A percentile compares a stretch with the other conserved stretches of the same genome.
Conservation (phyloP, 352 stramenopile species). For the Nothophytophthora sp. region DNA sequence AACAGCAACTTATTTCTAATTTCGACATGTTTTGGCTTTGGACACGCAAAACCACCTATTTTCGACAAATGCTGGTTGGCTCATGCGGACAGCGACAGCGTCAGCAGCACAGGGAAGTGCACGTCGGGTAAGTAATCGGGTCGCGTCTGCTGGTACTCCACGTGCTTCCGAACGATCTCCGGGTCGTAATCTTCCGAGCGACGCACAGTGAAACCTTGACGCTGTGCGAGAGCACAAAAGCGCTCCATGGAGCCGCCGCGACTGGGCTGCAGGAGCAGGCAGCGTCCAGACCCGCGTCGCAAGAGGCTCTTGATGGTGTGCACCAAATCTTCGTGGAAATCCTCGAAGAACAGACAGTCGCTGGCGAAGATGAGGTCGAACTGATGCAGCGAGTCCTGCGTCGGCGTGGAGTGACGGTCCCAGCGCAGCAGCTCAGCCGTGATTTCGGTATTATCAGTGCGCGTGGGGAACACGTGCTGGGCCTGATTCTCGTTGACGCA, state of each 20-base stretch:
- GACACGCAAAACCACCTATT: too few relatives aligned
- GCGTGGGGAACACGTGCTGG: constrained; percentile 16
- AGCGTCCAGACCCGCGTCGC: constrained; percentile 37
- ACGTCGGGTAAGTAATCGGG: constrained; percentile 70
- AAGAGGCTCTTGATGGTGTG: constrained; percentile 68
- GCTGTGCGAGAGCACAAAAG: constrained; percentile 53
- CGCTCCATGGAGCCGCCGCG: constrained; percentile 78
- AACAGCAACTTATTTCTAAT: too few relatives aligned
- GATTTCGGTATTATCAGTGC: constrained; percentile 6
- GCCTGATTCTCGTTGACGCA: constrained; percentile 60
- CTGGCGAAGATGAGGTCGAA: constrained; percentile 84
- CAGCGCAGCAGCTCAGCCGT: constrained; percentile 60
- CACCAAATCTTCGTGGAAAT: constrained; percentile 79
- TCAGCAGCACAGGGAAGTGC: constrained; percentile 65
- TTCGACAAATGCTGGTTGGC: too few relatives aligned
- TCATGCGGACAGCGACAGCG: too few relatives aligned
- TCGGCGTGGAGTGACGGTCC: constrained; percentile 46
- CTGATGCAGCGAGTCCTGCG: constrained; percentile 33
- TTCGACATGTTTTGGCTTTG: neutral
- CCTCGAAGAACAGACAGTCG: constrained; percentile 89
- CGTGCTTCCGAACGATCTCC: constrained; percentile 36
- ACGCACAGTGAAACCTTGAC: constrained; percentile 36
- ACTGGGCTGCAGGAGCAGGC: constrained; percentile 75
- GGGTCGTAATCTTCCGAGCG: constrained; percentile 43
- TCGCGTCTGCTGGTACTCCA: constrained; percentile 28